Percentiles rank a stretch among this genome's conserved stretches.
phyloP scores from a whole-genome alignment of 2,329 filamentous ascomycete genomes.

The Fusarium buxicola region DNA sequence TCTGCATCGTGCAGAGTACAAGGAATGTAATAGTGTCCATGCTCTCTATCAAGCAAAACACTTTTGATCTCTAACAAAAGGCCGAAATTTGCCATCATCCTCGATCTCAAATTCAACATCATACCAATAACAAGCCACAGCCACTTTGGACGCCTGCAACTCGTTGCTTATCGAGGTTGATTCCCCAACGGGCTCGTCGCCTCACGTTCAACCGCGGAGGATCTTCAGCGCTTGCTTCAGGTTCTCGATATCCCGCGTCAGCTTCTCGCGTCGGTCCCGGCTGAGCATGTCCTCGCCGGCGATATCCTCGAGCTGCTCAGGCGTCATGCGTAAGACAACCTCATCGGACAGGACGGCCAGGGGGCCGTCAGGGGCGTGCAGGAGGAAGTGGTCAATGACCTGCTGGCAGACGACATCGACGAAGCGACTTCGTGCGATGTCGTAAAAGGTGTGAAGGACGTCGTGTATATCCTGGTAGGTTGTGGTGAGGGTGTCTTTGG shows the following conservation, averaged over 20 bases:
- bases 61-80: neutral
- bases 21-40: neutral
- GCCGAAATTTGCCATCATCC: neutral
- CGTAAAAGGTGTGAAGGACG: slow-evolving; percentile 70
- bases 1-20: no score
- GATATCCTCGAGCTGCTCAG: slow-evolving; percentile 64
- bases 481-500: slow-evolving; percentile 48
- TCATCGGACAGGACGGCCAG: slow-evolving; percentile 64
- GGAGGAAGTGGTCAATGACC: slow-evolving; percentile 64
- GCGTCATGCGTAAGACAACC: slow-evolving; percentile 60
- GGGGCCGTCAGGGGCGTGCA: slow-evolving; percentile 62
- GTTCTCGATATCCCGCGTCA: slow-evolving; percentile 60
- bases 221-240: slow-evolving; percentile 53
- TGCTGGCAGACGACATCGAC: slow-evolving; percentile 72
- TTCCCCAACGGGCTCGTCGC: no score
- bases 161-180: no score
- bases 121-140: no score
- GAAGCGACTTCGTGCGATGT: slow-evolving; percentile 69
- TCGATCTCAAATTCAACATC: no score
- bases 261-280: slow-evolving; percentile 54
- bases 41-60: neutral
- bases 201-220: slow-evolving; percentile 23
- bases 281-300: slow-evolving; percentile 66
- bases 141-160: no score
- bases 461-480: slow-evolving; percentile 67